These are phyloP conservation scores for Aeminium ludgeri DNA, from an alignment of 495 filamentous ascomycete species.

Conservation along the genomic window DNA sequence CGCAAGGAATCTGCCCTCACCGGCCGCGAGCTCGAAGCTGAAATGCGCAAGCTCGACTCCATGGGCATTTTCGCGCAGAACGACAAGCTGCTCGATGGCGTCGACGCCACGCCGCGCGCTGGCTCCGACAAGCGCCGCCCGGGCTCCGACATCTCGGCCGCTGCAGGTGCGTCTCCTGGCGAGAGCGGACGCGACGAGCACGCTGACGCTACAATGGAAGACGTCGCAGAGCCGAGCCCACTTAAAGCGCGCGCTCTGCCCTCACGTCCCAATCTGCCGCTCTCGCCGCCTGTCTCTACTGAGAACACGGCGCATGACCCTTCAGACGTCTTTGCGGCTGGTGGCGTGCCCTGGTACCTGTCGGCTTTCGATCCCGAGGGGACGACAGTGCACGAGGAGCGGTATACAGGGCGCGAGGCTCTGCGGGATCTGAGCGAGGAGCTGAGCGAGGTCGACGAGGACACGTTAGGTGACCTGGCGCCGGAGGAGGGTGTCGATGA, in stretches of 20 bases:
- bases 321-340: constrained; percentile 42
- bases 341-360: constrained; percentile 81
- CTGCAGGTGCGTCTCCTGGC: constrained; percentile 11
- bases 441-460: constrained; percentile 75
- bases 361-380: constrained; percentile 62
- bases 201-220: constrained; percentile 14
- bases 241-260: not conserved
- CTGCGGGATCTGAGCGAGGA: constrained; percentile 70
- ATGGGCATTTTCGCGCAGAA: constrained; percentile 31
- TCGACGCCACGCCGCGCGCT: too few relatives aligned
- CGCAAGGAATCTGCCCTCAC: constrained; percentile 64
- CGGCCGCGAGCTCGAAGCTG: constrained; percentile 48
- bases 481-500: constrained; percentile 1
- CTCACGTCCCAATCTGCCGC: not conserved
- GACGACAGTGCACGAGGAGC: constrained; percentile 58
- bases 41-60: constrained; percentile 53
- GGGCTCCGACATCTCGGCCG: constrained; percentile 9
- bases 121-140: constrained; percentile 3
- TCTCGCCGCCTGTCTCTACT: constrained; percentile 8
- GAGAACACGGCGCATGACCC: constrained; percentile 31
- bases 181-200: constrained; percentile 2
- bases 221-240: constrained; percentile 4
- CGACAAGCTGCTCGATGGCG: not conserved
- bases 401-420: constrained; percentile 59
- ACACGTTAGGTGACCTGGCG: constrained; percentile 51